phyloP scores from a whole-genome alignment of 2,329 filamentous ascomycete genomes.

The Aspergillus fumigatiaffinis region DNA sequence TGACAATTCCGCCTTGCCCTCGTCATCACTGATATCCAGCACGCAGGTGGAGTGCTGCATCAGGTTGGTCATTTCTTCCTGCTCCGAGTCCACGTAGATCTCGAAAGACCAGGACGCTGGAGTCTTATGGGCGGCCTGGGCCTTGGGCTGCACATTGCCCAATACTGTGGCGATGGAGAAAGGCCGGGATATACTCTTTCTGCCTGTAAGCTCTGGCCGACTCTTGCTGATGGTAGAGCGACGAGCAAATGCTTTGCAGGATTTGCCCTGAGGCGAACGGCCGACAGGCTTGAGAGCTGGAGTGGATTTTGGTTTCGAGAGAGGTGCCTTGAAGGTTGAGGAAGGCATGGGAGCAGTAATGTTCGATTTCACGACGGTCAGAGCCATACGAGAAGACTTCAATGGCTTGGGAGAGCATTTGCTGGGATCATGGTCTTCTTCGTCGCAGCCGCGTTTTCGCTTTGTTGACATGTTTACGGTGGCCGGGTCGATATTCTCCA shows the following conservation, averaged over 20 bases:
- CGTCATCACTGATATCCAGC: slow-evolving; percentile 85
- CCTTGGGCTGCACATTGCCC: slow-evolving; percentile 50
- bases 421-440: slow-evolving; percentile 26
- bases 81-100: slow-evolving; percentile 86
- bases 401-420: slow-evolving; percentile 46
- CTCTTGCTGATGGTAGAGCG: slow-evolving; percentile 61
- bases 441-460: slow-evolving; percentile 35
- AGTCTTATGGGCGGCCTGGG: slow-evolving; percentile 46
- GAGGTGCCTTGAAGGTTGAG: slow-evolving; percentile 24
- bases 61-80: slow-evolving; percentile 86
- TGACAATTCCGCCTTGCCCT: slow-evolving; percentile 53
- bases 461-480: slow-evolving; percentile 48
- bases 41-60: slow-evolving; percentile 86
- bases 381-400: slow-evolving; percentile 44
- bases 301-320: slow-evolving; percentile 45
- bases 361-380: slow-evolving; percentile 23
- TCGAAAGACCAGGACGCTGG: slow-evolving; percentile 73
- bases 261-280: slow-evolving; percentile 71
- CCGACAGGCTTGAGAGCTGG: slow-evolving; percentile 68
- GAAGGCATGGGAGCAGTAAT: slow-evolving; percentile 17
- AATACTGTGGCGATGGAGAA: slow-evolving; percentile 80
- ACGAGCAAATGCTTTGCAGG: slow-evolving; percentile 64
- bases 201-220: slow-evolving; percentile 64
- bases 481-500: slow-evolving; percentile 58
- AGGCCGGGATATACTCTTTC: slow-evolving; percentile 50